These are phyloP conservation scores for Leishmania braziliensis DNA, from an alignment of 208 protist species.

Conservation along the genomic window DNA sequence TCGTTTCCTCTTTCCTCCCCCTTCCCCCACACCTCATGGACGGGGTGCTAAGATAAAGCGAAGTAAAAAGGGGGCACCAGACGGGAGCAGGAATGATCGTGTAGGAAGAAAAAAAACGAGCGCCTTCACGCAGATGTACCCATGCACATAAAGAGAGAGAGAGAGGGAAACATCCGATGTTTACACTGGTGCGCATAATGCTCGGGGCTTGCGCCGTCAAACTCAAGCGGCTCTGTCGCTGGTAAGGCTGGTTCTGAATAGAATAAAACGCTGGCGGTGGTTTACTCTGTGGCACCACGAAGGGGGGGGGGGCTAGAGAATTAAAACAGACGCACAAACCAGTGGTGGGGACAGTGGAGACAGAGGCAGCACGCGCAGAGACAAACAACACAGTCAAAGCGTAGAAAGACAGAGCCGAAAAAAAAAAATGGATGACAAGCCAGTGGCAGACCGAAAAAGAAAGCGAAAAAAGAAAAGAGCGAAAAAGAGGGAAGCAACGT, in stretches of 20 bases:
- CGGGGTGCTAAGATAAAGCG: not conserved
- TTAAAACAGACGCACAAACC: not conserved
- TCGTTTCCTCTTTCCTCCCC: not conserved
- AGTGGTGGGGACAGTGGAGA: not conserved
- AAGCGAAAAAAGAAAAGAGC: not conserved
- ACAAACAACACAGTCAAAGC: slow-evolving; percentile 9
- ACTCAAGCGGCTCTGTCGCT: not conserved
- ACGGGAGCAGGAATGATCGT: not conserved
- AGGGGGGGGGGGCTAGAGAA: not conserved
- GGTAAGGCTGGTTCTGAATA: not conserved
- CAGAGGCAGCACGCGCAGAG: not conserved
- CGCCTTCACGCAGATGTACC: not conserved
- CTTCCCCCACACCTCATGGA: not conserved
- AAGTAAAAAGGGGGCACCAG: not conserved
- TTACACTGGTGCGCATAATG: not conserved
- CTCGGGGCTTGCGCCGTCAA: not conserved
- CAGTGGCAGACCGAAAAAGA: not conserved
- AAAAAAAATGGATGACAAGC: not conserved
- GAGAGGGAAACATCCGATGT: not conserved
- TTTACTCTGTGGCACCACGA: not conserved
- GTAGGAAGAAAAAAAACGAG: not conserved
- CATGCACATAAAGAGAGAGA: not conserved
- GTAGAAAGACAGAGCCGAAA: slow-evolving; percentile 7
- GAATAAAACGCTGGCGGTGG: not conserved
- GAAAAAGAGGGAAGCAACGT: not conserved